Conservation (phyloP, 768 basidiomycete species). For the Pleurotus sapidus region DNA sequence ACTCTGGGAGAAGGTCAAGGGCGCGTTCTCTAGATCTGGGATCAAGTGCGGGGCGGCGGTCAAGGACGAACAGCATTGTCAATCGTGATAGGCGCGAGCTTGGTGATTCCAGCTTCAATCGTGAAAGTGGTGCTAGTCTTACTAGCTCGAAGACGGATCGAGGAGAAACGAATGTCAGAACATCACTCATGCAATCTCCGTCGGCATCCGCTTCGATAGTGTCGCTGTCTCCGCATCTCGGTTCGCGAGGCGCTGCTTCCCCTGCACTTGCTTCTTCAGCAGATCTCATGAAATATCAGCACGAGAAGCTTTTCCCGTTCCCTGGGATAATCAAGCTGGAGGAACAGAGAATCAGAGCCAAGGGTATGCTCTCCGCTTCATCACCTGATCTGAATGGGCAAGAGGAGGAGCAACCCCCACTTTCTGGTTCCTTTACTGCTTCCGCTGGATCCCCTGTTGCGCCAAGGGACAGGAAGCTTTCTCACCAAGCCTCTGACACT, state of each 20-base stretch:
- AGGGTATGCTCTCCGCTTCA: conserved; percentile 45
- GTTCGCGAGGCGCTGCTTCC: conserved; percentile 59
- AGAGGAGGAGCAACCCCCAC: conserved; percentile 46
- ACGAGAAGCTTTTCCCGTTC: conserved; percentile 86
- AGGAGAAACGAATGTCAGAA: conserved; percentile 31
- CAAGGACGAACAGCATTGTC: conserved; percentile 74
- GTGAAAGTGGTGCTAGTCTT: conserved; percentile 74
- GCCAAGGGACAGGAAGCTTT: conserved; percentile 57
- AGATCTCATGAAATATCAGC: conserved; percentile 72
- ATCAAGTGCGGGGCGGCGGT: conserved; percentile 69
- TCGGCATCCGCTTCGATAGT: conserved; percentile 72
- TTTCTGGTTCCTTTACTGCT: conserved; percentile 46
- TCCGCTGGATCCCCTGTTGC: conserved; percentile 47
- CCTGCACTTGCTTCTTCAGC: conserved; percentile 76
- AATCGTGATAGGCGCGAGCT: conserved; percentile 65
- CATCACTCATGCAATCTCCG: conserved; percentile 50
- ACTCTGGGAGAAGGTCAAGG: conserved; percentile 73
- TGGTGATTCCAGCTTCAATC: conserved; percentile 69
- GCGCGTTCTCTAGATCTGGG: conserved; percentile 62
- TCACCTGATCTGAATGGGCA: conserved; percentile 44
- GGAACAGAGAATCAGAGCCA: conserved; percentile 63
- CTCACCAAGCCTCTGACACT: conserved; percentile 69
- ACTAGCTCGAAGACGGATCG: conserved; percentile 61
- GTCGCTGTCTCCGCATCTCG: conserved; percentile 55
- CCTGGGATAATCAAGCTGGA: conserved; percentile 81